A percentile compares a stretch with the other conserved stretches of the same genome.
phyloP scores from a whole-genome alignment of 768 basidiomycete species.

The Amanita thiersii region DNA sequence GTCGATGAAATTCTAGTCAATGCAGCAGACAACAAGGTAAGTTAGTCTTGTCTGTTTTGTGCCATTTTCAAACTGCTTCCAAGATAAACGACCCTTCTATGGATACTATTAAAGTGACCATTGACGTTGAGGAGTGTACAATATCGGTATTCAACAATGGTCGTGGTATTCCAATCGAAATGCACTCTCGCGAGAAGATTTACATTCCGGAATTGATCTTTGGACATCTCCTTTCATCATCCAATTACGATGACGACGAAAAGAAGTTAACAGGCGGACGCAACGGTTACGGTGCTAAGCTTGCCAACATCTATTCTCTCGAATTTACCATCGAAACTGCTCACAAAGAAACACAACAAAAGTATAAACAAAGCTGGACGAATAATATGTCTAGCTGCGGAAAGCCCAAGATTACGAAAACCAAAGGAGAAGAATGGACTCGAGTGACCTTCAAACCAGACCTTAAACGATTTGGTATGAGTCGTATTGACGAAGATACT shows the following conservation, averaged over 20 bases:
- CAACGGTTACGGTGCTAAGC: constrained; percentile 97
- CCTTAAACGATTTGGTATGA: constrained; percentile 88
- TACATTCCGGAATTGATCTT: constrained; percentile 98
- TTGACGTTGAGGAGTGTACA: constrained; percentile 73
- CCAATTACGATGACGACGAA: constrained; percentile 98
- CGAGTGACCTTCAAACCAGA: constrained; percentile 91
- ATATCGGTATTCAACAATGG: constrained; percentile 98
- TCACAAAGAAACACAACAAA: constrained; percentile 75
- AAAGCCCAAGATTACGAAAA: constrained; percentile 86
- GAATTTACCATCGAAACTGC: constrained; percentile 97
- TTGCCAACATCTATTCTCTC: constrained; percentile 96
- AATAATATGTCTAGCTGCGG: constrained; percentile 89
- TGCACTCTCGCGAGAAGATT: constrained; percentile 86
- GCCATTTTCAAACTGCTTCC: background rate
- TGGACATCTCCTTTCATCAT: constrained; percentile 87
- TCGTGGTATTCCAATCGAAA: constrained; percentile 92
- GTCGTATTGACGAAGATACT: constrained; percentile 84
- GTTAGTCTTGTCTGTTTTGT: constrained; percentile 11
- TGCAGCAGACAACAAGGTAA: constrained; percentile 97
- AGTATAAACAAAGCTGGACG: constrained; percentile 93
- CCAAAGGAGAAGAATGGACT: constrained; percentile 85
- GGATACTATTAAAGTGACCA: constrained; percentile 85
- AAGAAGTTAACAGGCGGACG: constrained; percentile 98
- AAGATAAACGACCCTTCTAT: constrained; percentile 90
- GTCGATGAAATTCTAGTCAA: constrained; percentile 99